Base-by-base conservation (phyloP, 768 basidiomycete genomes). In the Rhizopogon sp. region DNA sequence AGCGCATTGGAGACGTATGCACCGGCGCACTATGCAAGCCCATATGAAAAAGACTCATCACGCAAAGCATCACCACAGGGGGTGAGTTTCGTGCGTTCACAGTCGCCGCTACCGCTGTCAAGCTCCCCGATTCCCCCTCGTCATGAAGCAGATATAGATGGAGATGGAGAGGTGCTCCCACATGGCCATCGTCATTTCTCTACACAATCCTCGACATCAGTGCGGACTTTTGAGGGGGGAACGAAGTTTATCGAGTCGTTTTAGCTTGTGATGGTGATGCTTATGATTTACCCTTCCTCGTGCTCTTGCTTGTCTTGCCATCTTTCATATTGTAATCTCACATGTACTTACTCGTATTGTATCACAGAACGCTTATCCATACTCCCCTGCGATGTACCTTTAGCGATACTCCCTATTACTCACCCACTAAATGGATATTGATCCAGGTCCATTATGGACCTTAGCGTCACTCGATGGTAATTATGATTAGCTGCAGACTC, bases 221-320 rank as follows among this genome's bases (percentile, higher is more conserved):
- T 72, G 58, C 71, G 69, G 59, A 75, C 77, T 10, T 72, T 77
- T 35, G 61, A 62, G 51, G 71, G 72, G n/a, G 79, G 79, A 13
- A 75, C 77, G 16, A 81, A 76, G 63, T 81, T 81, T 55, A 65
- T 80, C 28, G 79, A 80, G 60, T 69, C 59, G 29, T 51, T 76
- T 46, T 76, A 66, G 67, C 33, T 35, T 22, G 31, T 37, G 7
- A 16, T 49, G 22, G 35, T 37, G 9, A 5, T 41, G 9, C 3
- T 41, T 5, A 10, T 37, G 9, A 22, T 37, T 49, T 25, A 3
- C 47, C 20, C 22, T 37, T 37, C 8, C 35, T 16, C 35, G 16
- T 49, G 8, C 37, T 5, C 13, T 33, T 37, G 10, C 35, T 13
- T 11, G 10, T 37, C 11, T 37, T 25, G 9, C 22, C 14, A 3